Conservation (phyloP, 1,284 basidiomycete species). For the Melampsora americana region DNA sequence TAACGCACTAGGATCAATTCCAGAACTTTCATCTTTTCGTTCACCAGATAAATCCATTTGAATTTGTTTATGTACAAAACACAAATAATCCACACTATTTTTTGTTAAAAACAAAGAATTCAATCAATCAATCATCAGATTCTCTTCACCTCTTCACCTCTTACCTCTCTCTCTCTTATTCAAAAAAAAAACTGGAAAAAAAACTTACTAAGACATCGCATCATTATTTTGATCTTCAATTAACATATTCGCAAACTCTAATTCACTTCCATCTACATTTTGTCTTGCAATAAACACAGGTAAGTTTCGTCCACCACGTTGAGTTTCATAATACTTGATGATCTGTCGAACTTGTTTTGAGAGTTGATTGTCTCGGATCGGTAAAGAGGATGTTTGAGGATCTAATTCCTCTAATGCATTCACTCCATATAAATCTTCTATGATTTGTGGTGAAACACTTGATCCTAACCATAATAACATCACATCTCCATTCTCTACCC, state of each 20-base stretch:
- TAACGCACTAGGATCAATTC: conserved; percentile 27
- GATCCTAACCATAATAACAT: conserved; percentile 88
- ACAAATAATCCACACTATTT: conserved; percentile 47
- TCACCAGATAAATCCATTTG: conserved; percentile 48
- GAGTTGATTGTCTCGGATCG: conserved; percentile 62
- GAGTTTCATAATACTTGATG: conserved; percentile 65
- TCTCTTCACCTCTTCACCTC: too few species aligned
- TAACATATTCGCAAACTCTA: conserved; percentile 95
- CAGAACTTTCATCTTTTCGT: conserved; percentile 1
- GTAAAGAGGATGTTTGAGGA: conserved; percentile 56
- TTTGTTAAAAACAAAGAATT: neutral
- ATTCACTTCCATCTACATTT: conserved; percentile 86
- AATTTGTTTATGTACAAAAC: conserved; percentile 47
- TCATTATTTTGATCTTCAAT: conserved; percentile 97
- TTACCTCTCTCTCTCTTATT: too few species aligned
- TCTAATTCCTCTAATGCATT: conserved; percentile 73
- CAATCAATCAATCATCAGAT: neutral
- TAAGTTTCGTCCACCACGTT: conserved; percentile 63
- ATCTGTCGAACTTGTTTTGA: conserved; percentile 83
- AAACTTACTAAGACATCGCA: conserved; percentile 80
- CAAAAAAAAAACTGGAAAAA: neutral
- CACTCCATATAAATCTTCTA: conserved; percentile 80
- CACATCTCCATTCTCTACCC: conserved; percentile 85
- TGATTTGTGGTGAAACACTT: conserved; percentile 73
- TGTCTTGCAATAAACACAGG: conserved; percentile 82